Percentiles rank a stretch among this genome's conserved stretches.
Conservation (phyloP, 371 early-diverging fungal species). For the Cokeromyces recurvatus region DNA sequence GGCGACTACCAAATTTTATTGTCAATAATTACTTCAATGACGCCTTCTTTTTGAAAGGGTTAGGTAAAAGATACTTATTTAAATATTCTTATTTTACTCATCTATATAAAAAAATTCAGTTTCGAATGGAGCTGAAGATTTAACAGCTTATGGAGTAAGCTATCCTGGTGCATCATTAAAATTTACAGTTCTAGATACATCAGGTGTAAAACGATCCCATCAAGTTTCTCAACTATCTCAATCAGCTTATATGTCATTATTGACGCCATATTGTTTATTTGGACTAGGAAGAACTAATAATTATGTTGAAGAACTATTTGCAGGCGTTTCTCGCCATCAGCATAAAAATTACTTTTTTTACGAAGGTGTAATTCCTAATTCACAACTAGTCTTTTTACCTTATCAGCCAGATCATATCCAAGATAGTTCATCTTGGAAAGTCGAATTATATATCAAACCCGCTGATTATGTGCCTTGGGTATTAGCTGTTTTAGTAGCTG, state of each 20-base stretch:
- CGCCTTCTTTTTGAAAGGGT: conserved; percentile 88
- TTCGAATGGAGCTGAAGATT: conserved; percentile 68
- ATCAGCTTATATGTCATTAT: conserved; percentile 67
- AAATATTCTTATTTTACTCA: neutral
- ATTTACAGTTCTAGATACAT: conserved; percentile 77
- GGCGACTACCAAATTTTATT: conserved; percentile 43
- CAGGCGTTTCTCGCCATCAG: conserved; percentile 73
- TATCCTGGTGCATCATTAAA: conserved; percentile 83
- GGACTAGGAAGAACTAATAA: conserved; percentile 94
- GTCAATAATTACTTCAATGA: conserved; percentile 89
- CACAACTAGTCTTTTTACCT: conserved; percentile 86
- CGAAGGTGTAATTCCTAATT: conserved; percentile 90
- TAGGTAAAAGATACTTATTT: conserved; percentile 38
- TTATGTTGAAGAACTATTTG: conserved; percentile 89
- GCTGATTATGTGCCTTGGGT: conserved; percentile 77
- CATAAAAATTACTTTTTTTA: conserved; percentile 53
- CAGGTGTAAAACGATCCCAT: conserved; percentile 71
- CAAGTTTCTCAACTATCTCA: conserved; percentile 82
- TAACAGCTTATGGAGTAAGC: conserved; percentile 74
- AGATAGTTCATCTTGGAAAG: conserved; percentile 67
- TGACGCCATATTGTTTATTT: conserved; percentile 81
- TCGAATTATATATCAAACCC: conserved; percentile 85
- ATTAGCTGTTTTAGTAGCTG: conserved; percentile 59
- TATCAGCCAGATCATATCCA: conserved; percentile 56
- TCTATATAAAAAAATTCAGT: conserved; percentile 24